Conservation (phyloP, 2,329 filamentous ascomycete genomes). For the Epicoccum sorghinum region DNA sequence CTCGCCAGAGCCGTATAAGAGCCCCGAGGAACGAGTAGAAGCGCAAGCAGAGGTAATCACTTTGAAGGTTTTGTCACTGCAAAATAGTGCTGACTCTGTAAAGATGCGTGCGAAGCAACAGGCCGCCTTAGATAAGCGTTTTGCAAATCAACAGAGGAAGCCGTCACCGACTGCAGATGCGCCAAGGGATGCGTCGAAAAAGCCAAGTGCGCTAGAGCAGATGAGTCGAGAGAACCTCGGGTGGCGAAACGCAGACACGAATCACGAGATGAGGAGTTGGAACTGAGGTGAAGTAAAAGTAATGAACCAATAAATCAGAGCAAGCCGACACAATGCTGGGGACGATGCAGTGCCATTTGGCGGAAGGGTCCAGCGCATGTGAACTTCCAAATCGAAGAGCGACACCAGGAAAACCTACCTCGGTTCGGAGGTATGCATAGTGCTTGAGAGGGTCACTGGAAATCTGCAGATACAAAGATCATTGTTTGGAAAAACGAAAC, state of each 20-base stretch:
- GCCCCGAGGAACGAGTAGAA: conserved; percentile 30
- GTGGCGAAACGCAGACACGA: conserved; percentile 38
- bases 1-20: conserved; percentile 30
- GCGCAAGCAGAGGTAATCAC: conserved; percentile 33
- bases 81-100: conserved; percentile 2
- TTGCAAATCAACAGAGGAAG: conserved; percentile 27
- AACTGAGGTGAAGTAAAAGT: conserved; percentile 21
- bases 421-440: no score
- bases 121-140: conserved; percentile 36
- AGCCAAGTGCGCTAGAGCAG: conserved; percentile 35
- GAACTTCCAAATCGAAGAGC: no score
- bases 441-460: no score
- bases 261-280: conserved; percentile 34
- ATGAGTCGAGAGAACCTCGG: conserved; percentile 40
- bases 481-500: no score
- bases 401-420: no score
- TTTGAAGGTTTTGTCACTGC: not conserved
- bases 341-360: no score
- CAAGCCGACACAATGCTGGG: not conserved
- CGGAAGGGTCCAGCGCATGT: no score
- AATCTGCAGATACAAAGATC: no score
- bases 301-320: not conserved
- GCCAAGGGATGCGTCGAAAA: conserved; percentile 20
- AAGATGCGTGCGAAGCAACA: conserved; percentile 43
- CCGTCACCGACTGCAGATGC: conserved; percentile 8